A percentile compares a stretch with the other conserved stretches of the same genome.
phyloP scores from a whole-genome alignment of 371 early-diverging fungal genomes.

The Batrachochytrium dendrobatidis region DNA sequence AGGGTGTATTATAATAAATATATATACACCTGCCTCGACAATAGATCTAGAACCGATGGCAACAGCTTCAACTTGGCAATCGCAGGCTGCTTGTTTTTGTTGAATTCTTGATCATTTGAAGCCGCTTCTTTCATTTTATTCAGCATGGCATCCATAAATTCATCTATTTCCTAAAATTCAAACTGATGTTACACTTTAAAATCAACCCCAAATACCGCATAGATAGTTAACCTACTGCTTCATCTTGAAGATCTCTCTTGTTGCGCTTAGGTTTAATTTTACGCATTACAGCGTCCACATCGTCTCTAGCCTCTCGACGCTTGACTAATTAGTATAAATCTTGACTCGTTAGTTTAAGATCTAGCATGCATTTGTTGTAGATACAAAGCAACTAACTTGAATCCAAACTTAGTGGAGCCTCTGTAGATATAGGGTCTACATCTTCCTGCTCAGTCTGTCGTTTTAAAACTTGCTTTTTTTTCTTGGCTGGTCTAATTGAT shows the following conservation, averaged over 20 bases:
- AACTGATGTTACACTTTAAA: background rate
- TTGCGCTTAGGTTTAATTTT: constrained; percentile 21
- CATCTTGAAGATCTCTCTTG: constrained; percentile 22
- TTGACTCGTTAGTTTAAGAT: background rate
- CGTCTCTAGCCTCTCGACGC: constrained; percentile 14
- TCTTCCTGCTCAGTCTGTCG: too few relatives aligned
- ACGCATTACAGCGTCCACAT: constrained; percentile 20
- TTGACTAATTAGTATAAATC: background rate
- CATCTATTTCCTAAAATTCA: constrained; percentile 27
- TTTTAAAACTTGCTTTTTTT: too few relatives aligned
- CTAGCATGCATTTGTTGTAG: too few relatives aligned
- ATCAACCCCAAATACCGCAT: background rate
- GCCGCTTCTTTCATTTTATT: constrained; percentile 79
- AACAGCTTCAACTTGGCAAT: constrained; percentile 79
- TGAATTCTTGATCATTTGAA: constrained; percentile 66
- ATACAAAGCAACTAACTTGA: too few relatives aligned
- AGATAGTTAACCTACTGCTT: constrained; percentile 11
- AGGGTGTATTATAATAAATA: too few relatives aligned
- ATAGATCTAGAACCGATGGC: constrained; percentile 52
- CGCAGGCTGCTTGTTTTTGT: constrained; percentile 66
- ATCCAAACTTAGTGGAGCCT: too few relatives aligned
- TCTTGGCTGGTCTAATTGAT: too few relatives aligned
- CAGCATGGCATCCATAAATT: constrained; percentile 40
- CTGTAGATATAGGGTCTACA: too few relatives aligned
- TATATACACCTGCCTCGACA: constrained; percentile 63